Conservation (phyloP, 2,329 filamentous ascomycete genomes). For the Myriosclerotinia curreyana region DNA sequence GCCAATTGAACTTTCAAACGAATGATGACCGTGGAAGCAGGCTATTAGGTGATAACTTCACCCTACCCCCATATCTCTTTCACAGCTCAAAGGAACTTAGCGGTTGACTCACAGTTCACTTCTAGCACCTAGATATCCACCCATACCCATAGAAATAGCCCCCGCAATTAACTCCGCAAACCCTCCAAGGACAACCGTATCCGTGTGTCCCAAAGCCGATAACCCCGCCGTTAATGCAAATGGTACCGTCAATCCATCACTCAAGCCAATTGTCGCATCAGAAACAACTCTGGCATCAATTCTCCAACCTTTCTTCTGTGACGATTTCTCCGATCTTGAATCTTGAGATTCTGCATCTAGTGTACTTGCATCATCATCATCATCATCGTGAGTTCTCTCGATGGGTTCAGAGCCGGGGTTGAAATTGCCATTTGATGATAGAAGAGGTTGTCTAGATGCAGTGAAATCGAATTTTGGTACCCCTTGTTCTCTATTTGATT, state of each 20-base stretch:
- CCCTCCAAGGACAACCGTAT: conserved; percentile 55
- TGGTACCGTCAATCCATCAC: conserved; percentile 61
- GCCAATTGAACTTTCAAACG: conserved; percentile 12
- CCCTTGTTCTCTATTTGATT: conserved; percentile 1
- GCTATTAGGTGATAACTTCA: neutral
- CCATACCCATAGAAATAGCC: conserved; percentile 61
- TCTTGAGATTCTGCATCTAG: conserved; percentile 34
- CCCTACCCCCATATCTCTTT: too few species aligned
- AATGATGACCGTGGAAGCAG: neutral
- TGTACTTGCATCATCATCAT: conserved; percentile 16
- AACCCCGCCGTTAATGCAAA: conserved; percentile 62
- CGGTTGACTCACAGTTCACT: conserved; percentile 42
- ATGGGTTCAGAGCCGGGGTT: neutral
- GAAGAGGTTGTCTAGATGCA: conserved; percentile 28
- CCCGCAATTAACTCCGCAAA: conserved; percentile 60
- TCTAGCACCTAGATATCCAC: conserved; percentile 55
- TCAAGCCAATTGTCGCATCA: conserved; percentile 59
- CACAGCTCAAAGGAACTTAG: neutral
- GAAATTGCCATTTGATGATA: conserved; percentile 13
- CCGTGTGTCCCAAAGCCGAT: conserved; percentile 48
- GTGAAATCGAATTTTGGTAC: conserved; percentile 23
- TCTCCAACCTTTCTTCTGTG: conserved; percentile 32
- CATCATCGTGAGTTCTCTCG: conserved; percentile 1
- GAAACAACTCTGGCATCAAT: conserved; percentile 42
- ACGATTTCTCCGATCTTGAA: conserved; percentile 28